Evolutionary conservation across 305 asterid genomes (phyloP), one percentile per base, ranked within the genome.

Genomic region (Andrographis paniculata): DNA sequence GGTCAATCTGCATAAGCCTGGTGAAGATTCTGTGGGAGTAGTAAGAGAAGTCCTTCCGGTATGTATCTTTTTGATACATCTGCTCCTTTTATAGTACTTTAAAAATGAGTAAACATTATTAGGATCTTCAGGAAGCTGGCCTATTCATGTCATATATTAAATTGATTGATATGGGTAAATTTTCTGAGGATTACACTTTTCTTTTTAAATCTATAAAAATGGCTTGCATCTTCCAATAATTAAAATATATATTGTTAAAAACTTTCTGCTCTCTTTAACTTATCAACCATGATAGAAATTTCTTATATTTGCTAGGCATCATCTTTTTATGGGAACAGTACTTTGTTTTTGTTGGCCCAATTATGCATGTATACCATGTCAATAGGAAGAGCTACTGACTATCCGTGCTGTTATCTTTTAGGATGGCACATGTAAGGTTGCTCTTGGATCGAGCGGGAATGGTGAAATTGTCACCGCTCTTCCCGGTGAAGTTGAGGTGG

Each of bases 341-440:
- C 30, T 3, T 24, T 3, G 8, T 3, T 4, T 3, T 24, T 8
- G 8, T 24, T 33, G 8, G 38, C 8, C 12, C 12, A 6, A 33
- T 1, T 33, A 9, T 33, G 38, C 10, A 5, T 9, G 38, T 33
- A 13, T n/a, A 7, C 6, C 0, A 33, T 6, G 11, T 47, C 27
- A 18, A 21, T 31, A 13, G 20, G 30, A 33, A 28, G 8, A 23
- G 17, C n/a, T 47, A 16, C 58, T 52, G 49, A 55, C 37, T 10
- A 15, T 14, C 13, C 36, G 18, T 40, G 48, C 37, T 49, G 17
- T 65, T 36, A 39, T 50, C 42, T 45, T 63, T 50, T 50, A 86
- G 99, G 96, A 91, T 63, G 95, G 95, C 41, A 75, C 95, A 1
- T 91, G 95, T 61, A 70, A 73, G 65, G 65, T 91, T 18, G 79